These are phyloP conservation scores for Straminergon stramineum DNA, from an alignment of 225 moss, liverwort and hornwort genomes.

Conservation along the genomic window DNA sequence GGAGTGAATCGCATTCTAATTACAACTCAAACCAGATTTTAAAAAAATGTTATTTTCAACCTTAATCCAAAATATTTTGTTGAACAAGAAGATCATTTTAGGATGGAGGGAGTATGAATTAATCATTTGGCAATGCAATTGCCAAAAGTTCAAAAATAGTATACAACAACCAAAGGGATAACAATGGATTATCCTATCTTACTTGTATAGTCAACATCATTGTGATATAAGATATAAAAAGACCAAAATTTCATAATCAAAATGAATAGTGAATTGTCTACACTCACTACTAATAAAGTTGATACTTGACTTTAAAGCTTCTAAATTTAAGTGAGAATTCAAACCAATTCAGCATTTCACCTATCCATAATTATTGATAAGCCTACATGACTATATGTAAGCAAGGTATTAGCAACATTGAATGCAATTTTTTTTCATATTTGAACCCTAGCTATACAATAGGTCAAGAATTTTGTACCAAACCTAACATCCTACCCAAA, in stretches of 20 bases:
- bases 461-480: background rate
- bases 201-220: background rate
- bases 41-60: too few species aligned
- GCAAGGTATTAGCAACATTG: background rate
- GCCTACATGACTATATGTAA: too few species aligned
- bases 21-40: too few species aligned
- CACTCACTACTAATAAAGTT: background rate
- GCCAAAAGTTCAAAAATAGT: background rate
- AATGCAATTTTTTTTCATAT: rapidly evolving
- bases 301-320: background rate
- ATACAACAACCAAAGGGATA: rapidly evolving
- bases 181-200: rapidly evolving
- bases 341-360: background rate
- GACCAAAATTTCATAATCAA: background rate
- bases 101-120: too few species aligned
- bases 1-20: too few species aligned
- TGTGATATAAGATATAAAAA: background rate
- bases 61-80: too few species aligned
- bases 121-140: background rate
- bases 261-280: background rate
- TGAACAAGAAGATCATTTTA: too few species aligned
- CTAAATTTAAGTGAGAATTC: background rate
- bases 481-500: background rate
- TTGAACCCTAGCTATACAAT: background rate
- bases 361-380: rapidly evolving